Conservation (phyloP, 176 grass and related monocot species). For the Lolium perenne region DNA sequence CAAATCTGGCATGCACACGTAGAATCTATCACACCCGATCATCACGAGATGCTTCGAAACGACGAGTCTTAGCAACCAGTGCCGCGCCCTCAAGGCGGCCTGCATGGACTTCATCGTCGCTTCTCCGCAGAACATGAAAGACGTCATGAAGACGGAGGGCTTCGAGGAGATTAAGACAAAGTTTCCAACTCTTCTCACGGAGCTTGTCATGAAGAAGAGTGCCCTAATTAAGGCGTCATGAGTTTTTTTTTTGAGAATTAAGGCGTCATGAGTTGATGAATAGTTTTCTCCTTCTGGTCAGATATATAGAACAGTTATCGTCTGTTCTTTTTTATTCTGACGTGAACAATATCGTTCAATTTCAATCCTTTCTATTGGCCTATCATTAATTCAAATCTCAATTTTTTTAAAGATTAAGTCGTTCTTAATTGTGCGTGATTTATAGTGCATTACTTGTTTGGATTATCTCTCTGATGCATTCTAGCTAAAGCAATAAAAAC, state of each 20-base stretch:
- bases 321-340: not conserved
- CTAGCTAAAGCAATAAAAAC: too few species aligned
- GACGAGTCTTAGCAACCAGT: too few species aligned
- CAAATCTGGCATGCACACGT: too few species aligned
- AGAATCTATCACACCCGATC: too few species aligned
- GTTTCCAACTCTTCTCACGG: not conserved
- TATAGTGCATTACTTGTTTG: too few species aligned
- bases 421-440: too few species aligned
- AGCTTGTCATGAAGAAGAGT: not conserved
- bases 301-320: not conserved
- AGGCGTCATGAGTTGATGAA: not conserved
- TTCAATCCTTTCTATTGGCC: not conserved
- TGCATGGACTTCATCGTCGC: constrained; percentile 18
- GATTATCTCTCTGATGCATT: too few species aligned
- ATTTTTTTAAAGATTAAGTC: not conserved
- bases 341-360: not conserved
- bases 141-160: not conserved
- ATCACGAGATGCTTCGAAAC: too few species aligned
- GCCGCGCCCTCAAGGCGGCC: not conserved
- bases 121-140: not conserved
- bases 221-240: too few species aligned
- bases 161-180: not conserved
- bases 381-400: not conserved
- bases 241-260: not conserved
- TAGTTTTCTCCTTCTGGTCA: not conserved